Percentiles rank a stretch among this genome's conserved stretches.
These are phyloP conservation scores for Musa balbisiana DNA, from an alignment of 202 grass and related monocot genomes.

Conservation along the genomic window DNA sequence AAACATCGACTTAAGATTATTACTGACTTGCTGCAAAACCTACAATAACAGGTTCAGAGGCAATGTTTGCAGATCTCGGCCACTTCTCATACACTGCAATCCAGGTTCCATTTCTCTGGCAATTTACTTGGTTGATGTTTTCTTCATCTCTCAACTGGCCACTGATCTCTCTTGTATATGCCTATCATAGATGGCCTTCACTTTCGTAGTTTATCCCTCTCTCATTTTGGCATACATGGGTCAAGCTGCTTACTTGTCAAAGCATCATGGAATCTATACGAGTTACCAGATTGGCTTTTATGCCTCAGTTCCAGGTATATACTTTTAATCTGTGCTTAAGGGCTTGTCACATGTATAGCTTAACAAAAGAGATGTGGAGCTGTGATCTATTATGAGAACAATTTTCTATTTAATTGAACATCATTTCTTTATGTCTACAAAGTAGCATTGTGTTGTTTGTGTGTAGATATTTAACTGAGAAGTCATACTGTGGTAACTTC, in stretches of 20 bases:
- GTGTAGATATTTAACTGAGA: too few species aligned
- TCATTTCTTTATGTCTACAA: too few species aligned
- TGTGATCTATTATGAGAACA: not conserved
- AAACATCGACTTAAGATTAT: not conserved
- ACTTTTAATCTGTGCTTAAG: not conserved
- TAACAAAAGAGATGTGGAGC: not conserved
- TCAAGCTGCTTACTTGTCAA: conserved; percentile 16
- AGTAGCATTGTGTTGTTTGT: too few species aligned
- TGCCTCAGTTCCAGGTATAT: conserved; percentile 15
- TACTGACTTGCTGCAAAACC: not conserved
- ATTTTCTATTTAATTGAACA: too few species aligned
- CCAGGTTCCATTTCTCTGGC: conserved; percentile 40
- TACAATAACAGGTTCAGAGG: conserved; percentile 64
- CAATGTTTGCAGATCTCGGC: conserved; percentile 98
- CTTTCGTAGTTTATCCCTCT: conserved; percentile 8
- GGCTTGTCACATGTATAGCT: not conserved
- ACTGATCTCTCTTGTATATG: not conserved
- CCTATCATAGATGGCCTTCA: conserved; percentile 9
- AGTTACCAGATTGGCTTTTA: conserved; percentile 21
- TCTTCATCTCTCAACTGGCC: conserved; percentile 3
- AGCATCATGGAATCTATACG: conserved; percentile 1
- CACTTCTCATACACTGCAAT: conserved; percentile 95
- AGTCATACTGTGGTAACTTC: too few species aligned
- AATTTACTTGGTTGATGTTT: not conserved
- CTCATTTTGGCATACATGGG: conserved; percentile 21